These are phyloP conservation scores for Salvia hispanica DNA, from an alignment of 257 asterid species.

Conservation along the genomic window DNA sequence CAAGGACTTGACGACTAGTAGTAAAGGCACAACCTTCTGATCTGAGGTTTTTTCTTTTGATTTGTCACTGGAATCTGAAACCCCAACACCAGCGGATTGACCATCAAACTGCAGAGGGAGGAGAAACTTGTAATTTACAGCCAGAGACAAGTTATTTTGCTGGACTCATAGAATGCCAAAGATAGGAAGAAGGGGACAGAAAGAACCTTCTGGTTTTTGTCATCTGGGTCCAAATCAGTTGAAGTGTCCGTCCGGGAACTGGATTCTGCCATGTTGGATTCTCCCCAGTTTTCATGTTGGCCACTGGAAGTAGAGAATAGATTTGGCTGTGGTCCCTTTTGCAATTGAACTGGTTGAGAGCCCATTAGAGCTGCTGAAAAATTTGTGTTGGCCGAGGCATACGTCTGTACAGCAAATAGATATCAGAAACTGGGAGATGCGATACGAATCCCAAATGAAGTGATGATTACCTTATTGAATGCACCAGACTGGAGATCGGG, in stretches of 20 bases:
- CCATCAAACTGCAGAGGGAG: constrained; percentile 63
- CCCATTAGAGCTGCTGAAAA: constrained; percentile 42
- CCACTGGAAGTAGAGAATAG: constrained; percentile 45
- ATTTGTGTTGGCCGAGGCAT: constrained; percentile 46
- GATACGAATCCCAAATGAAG: constrained; percentile 9
- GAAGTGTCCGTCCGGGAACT: constrained; percentile 83
- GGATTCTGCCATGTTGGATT: constrained; percentile 83
- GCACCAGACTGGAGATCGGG: constrained; percentile 51
- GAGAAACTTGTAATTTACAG: constrained; percentile 10
- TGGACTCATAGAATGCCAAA: neutral
- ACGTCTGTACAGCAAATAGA: constrained; percentile 40
- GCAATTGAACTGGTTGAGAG: constrained; percentile 53
- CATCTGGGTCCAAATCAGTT: constrained; percentile 76
- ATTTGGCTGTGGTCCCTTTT: constrained; percentile 43
- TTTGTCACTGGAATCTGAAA: constrained; percentile 74
- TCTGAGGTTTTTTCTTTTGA: constrained; percentile 67
- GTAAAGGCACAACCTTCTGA: constrained; percentile 62
- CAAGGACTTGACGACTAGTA: constrained; percentile 4
- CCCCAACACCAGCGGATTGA: constrained; percentile 49
- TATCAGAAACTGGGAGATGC: constrained; percentile 15
- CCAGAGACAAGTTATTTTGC: neutral
- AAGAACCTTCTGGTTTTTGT: constrained; percentile 61
- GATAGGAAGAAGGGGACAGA: constrained; percentile 18
- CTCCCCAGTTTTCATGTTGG: constrained; percentile 83
- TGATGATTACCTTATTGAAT: constrained; percentile 54